Evolutionary conservation across 108 stramenopile species (phyloP).

Genomic region (Cyclotella choctawhatcheeana): DNA sequence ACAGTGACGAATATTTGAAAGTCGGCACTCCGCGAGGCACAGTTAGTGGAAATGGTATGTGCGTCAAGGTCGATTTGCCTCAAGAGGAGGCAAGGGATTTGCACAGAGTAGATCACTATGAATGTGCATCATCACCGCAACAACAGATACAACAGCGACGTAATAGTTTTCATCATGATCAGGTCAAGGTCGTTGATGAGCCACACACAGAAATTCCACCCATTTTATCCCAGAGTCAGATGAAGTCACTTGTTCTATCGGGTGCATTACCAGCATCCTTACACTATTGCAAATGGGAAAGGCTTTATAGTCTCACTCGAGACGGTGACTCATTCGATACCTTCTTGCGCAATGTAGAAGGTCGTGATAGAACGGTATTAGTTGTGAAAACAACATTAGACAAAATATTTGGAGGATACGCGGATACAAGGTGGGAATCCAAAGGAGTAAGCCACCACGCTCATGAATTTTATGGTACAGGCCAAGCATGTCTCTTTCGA

Average conservation of each 20-base stretch:
- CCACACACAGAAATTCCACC: conserved; percentile 14
- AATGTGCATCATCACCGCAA: background rate
- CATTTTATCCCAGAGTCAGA: conserved; percentile 39
- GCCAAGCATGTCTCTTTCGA: conserved; percentile 67
- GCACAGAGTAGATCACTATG: conserved; percentile 4
- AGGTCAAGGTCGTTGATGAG: conserved; percentile 49
- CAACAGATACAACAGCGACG: background rate
- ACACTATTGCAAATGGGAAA: conserved; percentile 77
- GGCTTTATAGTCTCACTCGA: conserved; percentile 76
- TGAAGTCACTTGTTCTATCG: conserved; percentile 56
- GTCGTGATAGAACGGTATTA: conserved; percentile 64
- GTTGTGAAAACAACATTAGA: conserved; percentile 70
- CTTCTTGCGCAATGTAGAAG: conserved; percentile 68
- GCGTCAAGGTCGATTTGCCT: conserved; percentile 45
- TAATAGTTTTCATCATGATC: conserved; percentile 1
- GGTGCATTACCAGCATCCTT: conserved; percentile 69
- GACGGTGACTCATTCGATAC: conserved; percentile 89
- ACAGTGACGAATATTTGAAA: conserved; percentile 22
- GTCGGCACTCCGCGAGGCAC: conserved; percentile 40
- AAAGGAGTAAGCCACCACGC: conserved; percentile 30
- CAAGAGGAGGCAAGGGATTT: conserved; percentile 2
- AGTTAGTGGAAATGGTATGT: conserved; percentile 43
- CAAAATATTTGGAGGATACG: conserved; percentile 84
- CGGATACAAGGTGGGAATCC: conserved; percentile 75
- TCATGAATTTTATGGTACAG: conserved; percentile 72